These are phyloP conservation scores for Paratinospora sagittata DNA, from an alignment of 164 flowering plant species.

Conservation along the genomic window DNA sequence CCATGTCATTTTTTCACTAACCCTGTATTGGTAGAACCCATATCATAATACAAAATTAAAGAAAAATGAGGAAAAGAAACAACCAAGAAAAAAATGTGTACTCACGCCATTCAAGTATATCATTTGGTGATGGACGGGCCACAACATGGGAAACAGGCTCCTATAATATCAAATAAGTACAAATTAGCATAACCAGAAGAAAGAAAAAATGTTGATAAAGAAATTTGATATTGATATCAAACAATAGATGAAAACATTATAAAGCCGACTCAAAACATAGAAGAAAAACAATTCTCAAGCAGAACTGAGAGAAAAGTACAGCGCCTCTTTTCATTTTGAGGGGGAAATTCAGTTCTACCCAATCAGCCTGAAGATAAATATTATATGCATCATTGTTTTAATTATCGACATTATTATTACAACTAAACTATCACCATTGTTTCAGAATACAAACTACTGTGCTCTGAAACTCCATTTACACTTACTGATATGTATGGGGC, in stretches of 20 bases:
- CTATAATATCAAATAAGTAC: constrained; percentile 32
- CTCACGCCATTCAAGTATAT: constrained; percentile 99
- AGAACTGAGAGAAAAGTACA: background rate
- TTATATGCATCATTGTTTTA: background rate
- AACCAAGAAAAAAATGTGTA: constrained; percentile 7
- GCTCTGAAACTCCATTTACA: background rate
- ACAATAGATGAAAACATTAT: background rate
- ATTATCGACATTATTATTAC: background rate
- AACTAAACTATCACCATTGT: background rate
- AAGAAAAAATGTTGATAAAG: background rate
- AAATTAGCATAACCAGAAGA: constrained; percentile 7
- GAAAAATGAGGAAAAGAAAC: background rate
- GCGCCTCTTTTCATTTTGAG: background rate
- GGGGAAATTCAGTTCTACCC: too few relatives aligned
- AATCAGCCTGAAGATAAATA: too few relatives aligned
- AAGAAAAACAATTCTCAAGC: background rate
- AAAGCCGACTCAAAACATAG: background rate
- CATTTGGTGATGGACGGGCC: constrained; percentile 87
- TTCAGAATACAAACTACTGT: background rate
- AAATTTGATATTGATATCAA: background rate
- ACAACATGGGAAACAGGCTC: constrained; percentile 91
- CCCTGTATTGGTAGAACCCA: too few relatives aligned
- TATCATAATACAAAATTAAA: background rate
- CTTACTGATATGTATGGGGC: background rate
- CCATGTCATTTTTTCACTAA: too few relatives aligned